Base-by-base conservation (phyloP, 2,329 filamentous ascomycete species). In the Colletotrichum viniferum region DNA sequence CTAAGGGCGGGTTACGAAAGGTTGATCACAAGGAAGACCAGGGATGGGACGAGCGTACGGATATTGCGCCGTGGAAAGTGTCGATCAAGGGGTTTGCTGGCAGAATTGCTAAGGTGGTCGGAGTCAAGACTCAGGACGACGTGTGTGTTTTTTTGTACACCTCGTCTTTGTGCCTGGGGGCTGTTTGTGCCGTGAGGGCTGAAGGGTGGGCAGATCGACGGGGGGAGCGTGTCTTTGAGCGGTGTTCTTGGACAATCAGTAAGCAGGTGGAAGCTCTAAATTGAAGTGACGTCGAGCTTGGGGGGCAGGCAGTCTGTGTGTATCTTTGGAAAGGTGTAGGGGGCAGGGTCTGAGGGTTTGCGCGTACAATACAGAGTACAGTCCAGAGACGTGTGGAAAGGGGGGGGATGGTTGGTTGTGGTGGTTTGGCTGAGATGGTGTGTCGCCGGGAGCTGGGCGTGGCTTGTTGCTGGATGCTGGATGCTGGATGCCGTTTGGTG, bases 11-110 rank as follows among this genome's bases (percentile, higher is more conserved):
- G 52, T 52, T 73, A 68, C 64, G 43, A 76, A 67, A 65, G 55
- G 61, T 63, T 74, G 76, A 73, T 70, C 74, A 71, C 52, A 69
- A 72, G 60, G 64, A 69, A 65, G 69, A 64, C 64, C 63, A 66
- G 73, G 63, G 72, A 76, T 72, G 68, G 75, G 76, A 72, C 69
- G 72, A 76, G 73, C 68, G 68, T 76, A 62, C 30, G 58, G 18
- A 62, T 62, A 69, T 60, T 73, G 69, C 65, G 60, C 69, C 48
- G 74, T 70, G 18, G 52, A 56, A 69, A 72, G 68, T 66, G 74
- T 67, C 66, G 74, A 76, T 76, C 76, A 74, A 77, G 76, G 76
- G 74, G 76, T 63, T 76, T 69, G 72, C 71, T 76, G 56, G 72
- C 58, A 38, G 55, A 30, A 48, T 5, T 36, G 48, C 13, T 30